These are phyloP conservation scores for Blastocystis sp. DNA, from an alignment of 352 stramenopile species.

Conservation along the genomic window DNA sequence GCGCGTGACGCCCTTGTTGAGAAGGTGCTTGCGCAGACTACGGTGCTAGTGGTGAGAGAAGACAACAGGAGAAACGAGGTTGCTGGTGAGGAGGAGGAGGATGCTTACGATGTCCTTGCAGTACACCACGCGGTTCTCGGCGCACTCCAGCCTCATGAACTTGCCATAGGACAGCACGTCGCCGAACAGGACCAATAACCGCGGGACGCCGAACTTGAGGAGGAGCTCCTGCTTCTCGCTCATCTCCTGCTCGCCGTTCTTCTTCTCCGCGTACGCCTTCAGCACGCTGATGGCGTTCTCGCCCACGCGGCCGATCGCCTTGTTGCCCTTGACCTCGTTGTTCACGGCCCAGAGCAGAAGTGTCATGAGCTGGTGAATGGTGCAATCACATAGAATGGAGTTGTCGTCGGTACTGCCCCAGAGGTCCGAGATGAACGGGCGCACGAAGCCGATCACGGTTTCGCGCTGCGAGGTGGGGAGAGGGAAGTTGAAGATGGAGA, in stretches of 20 bases:
- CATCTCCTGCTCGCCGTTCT: neutral
- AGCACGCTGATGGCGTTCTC: slow-evolving; percentile 24
- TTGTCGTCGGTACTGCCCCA: neutral
- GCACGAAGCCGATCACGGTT: slow-evolving; percentile 20
- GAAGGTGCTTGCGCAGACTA: neutral
- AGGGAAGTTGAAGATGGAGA: slow-evolving; percentile 56
- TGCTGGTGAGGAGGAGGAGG: neutral
- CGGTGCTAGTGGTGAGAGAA: neutral
- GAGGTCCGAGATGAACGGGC: slow-evolving; percentile 6
- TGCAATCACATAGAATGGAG: neutral
- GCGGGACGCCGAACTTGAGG: slow-evolving; percentile 46
- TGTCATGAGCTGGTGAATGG: slow-evolving; percentile 54
- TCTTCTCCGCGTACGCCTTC: neutral
- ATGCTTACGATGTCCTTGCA: slow-evolving; percentile 18
- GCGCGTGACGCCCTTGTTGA: slow-evolving; percentile 29
- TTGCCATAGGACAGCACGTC: slow-evolving; percentile 26
- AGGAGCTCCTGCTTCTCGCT: slow-evolving; percentile 34
- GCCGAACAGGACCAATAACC: slow-evolving; percentile 5
- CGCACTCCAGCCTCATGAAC: neutral
- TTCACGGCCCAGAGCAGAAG: slow-evolving; percentile 57
- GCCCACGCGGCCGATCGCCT: neutral
- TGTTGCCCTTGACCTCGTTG: neutral
- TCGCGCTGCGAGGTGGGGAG: slow-evolving; percentile 26
- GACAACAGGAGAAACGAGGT: neutral
- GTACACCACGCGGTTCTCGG: neutral